A percentile compares a stretch with the other conserved stretches of the same genome.
These are phyloP conservation scores for Linum usitatissimum DNA, from an alignment of 345 rosid genomes.

Conservation along the genomic window DNA sequence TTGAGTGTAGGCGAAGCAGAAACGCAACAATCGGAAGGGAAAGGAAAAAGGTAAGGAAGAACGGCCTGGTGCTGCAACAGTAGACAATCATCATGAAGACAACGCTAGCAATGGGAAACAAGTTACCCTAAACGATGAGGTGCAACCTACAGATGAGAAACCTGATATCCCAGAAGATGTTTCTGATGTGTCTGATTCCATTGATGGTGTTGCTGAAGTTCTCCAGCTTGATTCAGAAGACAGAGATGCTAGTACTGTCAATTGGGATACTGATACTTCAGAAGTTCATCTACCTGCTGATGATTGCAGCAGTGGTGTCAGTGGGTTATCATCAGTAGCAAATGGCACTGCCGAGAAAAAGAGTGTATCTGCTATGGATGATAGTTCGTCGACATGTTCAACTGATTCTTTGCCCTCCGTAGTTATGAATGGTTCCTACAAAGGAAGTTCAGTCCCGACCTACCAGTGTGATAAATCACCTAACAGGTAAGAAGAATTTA, in stretches of 20 bases:
- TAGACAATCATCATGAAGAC: conserved; percentile 38
- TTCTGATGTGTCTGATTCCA: conserved; percentile 76
- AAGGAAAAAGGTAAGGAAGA: conserved; percentile 77
- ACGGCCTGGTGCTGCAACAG: conserved; percentile 22
- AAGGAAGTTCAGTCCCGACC: conserved; percentile 35
- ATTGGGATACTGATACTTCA: conserved; percentile 79
- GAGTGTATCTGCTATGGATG: conserved; percentile 53
- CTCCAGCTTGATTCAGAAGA: conserved; percentile 76
- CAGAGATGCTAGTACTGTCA: conserved; percentile 58
- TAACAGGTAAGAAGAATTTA: conserved; percentile 30
- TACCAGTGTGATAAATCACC: conserved; percentile 37
- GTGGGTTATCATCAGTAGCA: conserved; percentile 43
- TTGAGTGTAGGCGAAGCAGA: conserved; percentile 63
- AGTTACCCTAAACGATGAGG: conserved; percentile 32
- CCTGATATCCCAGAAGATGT: conserved; percentile 53
- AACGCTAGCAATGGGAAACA: conserved; percentile 33
- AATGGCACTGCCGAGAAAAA: conserved; percentile 56
- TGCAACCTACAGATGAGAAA: conserved; percentile 43
- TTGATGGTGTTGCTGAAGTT: conserved; percentile 51
- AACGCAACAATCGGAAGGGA: conserved; percentile 68
- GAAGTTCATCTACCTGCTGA: conserved; percentile 56
- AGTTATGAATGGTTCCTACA: conserved; percentile 47
- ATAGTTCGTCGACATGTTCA: conserved; percentile 90
- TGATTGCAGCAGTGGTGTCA: conserved; percentile 43
- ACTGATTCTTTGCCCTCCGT: conserved; percentile 64